Conservation (phyloP, 2,329 filamentous ascomycete genomes). For the Periglandula ipomoeae region DNA sequence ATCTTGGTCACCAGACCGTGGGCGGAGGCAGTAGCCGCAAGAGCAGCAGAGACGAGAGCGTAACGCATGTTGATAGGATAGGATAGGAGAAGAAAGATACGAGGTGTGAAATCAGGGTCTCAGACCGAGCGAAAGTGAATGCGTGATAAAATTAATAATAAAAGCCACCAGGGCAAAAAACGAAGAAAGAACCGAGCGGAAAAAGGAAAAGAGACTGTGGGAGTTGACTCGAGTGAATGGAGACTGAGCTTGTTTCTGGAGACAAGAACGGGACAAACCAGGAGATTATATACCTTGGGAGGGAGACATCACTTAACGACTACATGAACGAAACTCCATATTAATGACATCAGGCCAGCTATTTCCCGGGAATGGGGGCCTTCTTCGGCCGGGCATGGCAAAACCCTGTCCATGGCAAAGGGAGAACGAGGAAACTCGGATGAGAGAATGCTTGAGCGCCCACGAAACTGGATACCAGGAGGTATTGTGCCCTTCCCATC, state of each 20-base stretch:
- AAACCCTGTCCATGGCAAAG: too few relatives aligned
- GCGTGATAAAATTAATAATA: neutral
- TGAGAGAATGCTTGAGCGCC: too few relatives aligned
- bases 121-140: neutral
- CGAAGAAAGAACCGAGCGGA: neutral
- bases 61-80: slow-evolving; percentile 20
- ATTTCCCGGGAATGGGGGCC: too few relatives aligned
- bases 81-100: neutral
- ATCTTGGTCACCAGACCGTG: slow-evolving; percentile 50
- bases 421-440: too few relatives aligned
- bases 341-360: too few relatives aligned
- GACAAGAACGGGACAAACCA: neutral
- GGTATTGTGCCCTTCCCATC: too few relatives aligned
- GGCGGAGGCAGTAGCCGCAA: slow-evolving; percentile 41
- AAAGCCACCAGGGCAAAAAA: neutral
- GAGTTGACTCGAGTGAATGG: neutral
- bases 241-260: neutral
- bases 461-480: too few relatives aligned
- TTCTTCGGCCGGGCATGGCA: too few relatives aligned
- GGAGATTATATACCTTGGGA: neutral
- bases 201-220: neutral
- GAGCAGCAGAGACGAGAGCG: slow-evolving; percentile 17
- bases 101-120: neutral
- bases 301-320: too few relatives aligned
- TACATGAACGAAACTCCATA: too few relatives aligned